Conservation (phyloP, 2,329 filamentous ascomycete species). For the Xylaria multiplex region DNA sequence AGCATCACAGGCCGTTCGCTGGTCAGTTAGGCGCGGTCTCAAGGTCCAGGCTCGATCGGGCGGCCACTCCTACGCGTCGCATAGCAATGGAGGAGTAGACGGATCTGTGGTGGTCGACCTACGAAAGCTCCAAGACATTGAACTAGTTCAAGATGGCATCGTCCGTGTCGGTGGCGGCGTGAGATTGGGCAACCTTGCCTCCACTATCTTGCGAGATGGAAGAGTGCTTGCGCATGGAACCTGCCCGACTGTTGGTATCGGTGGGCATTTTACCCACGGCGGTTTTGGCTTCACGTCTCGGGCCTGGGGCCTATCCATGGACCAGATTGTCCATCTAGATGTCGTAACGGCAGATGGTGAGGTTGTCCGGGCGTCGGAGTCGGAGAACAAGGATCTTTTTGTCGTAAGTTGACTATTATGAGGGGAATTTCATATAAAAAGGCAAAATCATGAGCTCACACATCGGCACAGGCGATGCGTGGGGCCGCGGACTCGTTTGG, state of each 20-base stretch:
- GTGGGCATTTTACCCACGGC: slow-evolving; percentile 59
- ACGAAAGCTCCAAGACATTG: slow-evolving; percentile 45
- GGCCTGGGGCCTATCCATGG: slow-evolving; percentile 61
- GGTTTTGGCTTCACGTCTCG: slow-evolving; percentile 57
- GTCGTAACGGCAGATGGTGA: slow-evolving; percentile 55
- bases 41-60: slow-evolving; percentile 61
- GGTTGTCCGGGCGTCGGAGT: slow-evolving; percentile 33
- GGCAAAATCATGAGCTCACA: neutral
- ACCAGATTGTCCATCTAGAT: slow-evolving; percentile 59
- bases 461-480: slow-evolving; percentile 49
- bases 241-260: slow-evolving; percentile 57
- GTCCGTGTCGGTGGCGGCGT: slow-evolving; percentile 54
- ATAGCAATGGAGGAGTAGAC: slow-evolving; percentile 52
- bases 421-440: neutral
- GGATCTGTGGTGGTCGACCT: slow-evolving; percentile 52
- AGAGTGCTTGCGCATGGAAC: slow-evolving; percentile 57
- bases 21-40: slow-evolving; percentile 50
- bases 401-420: slow-evolving; percentile 40
- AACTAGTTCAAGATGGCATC: slow-evolving; percentile 38
- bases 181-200: slow-evolving; percentile 56
- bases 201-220: slow-evolving; percentile 49
- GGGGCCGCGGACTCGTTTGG: slow-evolving; percentile 55
- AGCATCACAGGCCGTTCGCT: slow-evolving; percentile 54
- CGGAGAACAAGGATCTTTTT: slow-evolving; percentile 43
- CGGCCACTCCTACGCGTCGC: slow-evolving; percentile 61